Conservation (phyloP, 768 basidiomycete genomes). For the Stropharia rugosoannulata region DNA sequence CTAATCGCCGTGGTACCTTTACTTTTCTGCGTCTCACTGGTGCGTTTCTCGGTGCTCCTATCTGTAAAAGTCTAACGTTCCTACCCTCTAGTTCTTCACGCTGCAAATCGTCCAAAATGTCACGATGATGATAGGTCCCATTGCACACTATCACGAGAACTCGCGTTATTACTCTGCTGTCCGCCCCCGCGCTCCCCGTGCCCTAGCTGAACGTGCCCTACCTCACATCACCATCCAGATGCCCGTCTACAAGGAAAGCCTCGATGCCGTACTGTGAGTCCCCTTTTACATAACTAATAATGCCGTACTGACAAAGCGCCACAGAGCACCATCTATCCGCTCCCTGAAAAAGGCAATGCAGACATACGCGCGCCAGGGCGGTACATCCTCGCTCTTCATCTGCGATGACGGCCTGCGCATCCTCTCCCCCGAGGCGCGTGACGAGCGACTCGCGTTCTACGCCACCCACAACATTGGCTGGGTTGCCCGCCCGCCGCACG, state of each 20-base stretch:
- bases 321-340: constrained; percentile 65
- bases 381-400: constrained; percentile 72
- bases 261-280: constrained; percentile 65
- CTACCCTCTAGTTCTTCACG: constrained; percentile 59
- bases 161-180: constrained; percentile 79
- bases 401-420: constrained; percentile 77
- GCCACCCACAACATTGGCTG: constrained; percentile 72
- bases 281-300: background rate
- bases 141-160: constrained; percentile 76
- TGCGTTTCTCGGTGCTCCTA: constrained; percentile 26
- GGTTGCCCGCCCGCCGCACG: constrained; percentile 76
- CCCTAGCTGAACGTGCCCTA: constrained; percentile 49
- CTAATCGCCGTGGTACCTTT: constrained; percentile 61
- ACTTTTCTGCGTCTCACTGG: constrained; percentile 73
- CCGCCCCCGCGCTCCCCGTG: constrained; percentile 46
- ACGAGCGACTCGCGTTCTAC: constrained; percentile 68
- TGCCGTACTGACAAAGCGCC: background rate
- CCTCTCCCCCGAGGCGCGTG: constrained; percentile 55
- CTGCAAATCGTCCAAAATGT: constrained; percentile 72
- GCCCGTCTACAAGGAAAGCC: constrained; percentile 83
- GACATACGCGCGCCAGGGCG: constrained; percentile 84
- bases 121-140: constrained; percentile 76
- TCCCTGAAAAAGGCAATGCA: constrained; percentile 83
- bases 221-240: constrained; percentile 83
- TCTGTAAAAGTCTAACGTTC: constrained; percentile 15